Percentiles rank a stretch among this genome's conserved stretches.
Evolutionary conservation across 345 rosid genomes (phyloP).

Genomic region (Populus euphratica): DNA sequence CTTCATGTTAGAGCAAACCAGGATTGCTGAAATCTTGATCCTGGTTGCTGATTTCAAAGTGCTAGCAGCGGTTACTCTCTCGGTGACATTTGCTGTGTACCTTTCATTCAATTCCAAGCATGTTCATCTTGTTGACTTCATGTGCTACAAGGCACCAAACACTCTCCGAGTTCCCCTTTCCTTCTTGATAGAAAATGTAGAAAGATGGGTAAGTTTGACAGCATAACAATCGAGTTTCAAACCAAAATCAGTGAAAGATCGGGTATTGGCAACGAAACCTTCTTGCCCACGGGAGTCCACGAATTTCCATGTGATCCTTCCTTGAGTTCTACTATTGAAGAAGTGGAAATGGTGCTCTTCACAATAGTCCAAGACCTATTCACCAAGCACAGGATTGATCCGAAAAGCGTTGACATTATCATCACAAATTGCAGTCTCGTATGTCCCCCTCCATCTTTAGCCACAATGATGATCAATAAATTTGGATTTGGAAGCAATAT

Average conservation of each 20-base stretch:
- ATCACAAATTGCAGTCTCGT: slow-evolving; percentile 17
- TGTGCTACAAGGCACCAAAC: slow-evolving; percentile 64
- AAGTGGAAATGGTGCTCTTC: slow-evolving; percentile 14
- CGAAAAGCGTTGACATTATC: slow-evolving; percentile 10
- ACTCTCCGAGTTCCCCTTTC: slow-evolving; percentile 63
- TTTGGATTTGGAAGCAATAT: slow-evolving; percentile 15
- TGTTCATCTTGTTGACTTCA: slow-evolving; percentile 52
- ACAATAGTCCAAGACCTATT: neutral
- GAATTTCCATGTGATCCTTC: slow-evolving; percentile 1
- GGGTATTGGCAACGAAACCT: slow-evolving; percentile 19
- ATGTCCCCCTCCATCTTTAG: slow-evolving; percentile 15
- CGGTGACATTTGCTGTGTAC: neutral
- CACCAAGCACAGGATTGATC: slow-evolving; percentile 1
- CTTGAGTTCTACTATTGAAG: slow-evolving; percentile 8
- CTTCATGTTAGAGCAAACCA: neutral
- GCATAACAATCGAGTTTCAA: slow-evolving; percentile 61
- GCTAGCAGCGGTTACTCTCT: neutral
- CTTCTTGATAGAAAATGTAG: slow-evolving; percentile 66
- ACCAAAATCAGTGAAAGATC: slow-evolving; percentile 43
- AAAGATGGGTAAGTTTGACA: slow-evolving; percentile 30
- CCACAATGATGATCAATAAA: slow-evolving; percentile 17
- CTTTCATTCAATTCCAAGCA: neutral
- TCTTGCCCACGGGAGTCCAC: slow-evolving; percentile 2
- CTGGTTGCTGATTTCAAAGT: neutral
- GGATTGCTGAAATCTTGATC: neutral